Base-by-base conservation (phyloP, 805 yeast genomes). In the Nakazawaea anatomiae region DNA sequence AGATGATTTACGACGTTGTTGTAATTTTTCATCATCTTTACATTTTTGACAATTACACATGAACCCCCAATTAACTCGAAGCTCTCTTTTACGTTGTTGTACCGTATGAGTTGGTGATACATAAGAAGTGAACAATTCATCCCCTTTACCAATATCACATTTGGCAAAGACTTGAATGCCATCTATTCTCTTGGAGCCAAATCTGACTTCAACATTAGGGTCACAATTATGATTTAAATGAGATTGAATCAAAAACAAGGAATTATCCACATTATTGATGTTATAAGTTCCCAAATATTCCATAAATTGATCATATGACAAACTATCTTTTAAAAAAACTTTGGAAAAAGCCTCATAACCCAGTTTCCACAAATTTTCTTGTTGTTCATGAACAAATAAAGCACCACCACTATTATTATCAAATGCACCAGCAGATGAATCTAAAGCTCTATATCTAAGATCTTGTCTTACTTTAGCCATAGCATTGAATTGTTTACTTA, bases 31-130 rank as follows among this genome's bases (percentile, higher is more conserved):
- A 55, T 86, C 91, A 6, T 68, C 69, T 58, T 77, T 75, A 65
- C 96, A 89, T 55, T 85, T 77, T 10, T 65, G 58, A 63, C 96
- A 89, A 29, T 63, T 65, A 65, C 96, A 89, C 18, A 76, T 60
- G 63, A 89, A 89, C 4, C 96, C 96, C 88, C 89, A 89, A 58
- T 85, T 83, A 10, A 82, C 80, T 52, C 91, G 67, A 46, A 89
- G 68, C 55, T 79, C 82, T 55, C 85, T 64, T 58, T 80, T 82
- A 55, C 96, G 75, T 52, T 83, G 80, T 44, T 74, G 78, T 7
- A 83, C 77, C 2, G 80, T 77, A 58, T 79, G 82, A 5, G 69
- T 63, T 1, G 90, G 89, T 57, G 85, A 80, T 1, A 87, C 87
- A 58, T 89, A 89, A 2, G 85, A 74, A 1, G 87, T 80, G 0